A percentile compares a stretch with the other conserved stretches of the same genome.
Conservation (phyloP, 73 alveolate species). For the Tetrahymena borealis region DNA sequence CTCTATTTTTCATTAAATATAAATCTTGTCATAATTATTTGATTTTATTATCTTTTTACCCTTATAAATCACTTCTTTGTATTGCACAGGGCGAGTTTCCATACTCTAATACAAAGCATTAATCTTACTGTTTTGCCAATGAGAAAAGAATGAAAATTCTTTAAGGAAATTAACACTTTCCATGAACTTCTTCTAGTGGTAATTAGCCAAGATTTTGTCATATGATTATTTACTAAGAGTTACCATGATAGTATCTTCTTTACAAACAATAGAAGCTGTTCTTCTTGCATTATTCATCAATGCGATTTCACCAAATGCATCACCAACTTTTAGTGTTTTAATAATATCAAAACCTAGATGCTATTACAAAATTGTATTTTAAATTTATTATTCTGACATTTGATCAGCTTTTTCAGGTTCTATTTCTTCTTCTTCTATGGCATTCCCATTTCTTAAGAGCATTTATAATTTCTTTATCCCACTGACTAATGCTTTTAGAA, state of each 20-base stretch:
- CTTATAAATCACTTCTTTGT: background rate
- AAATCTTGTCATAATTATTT: background rate
- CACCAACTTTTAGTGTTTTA: conserved; percentile 69
- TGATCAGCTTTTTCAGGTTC: background rate
- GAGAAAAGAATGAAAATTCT: background rate
- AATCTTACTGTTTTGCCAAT: background rate
- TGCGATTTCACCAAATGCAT: conserved; percentile 92
- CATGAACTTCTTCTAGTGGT: background rate
- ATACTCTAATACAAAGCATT: background rate
- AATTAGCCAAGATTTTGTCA: conserved; percentile 43
- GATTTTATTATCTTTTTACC: background rate
- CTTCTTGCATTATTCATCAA: conserved; percentile 71
- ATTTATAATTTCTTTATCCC: background rate
- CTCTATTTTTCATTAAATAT: background rate
- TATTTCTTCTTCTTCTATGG: background rate
- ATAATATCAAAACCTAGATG: conserved; percentile 45
- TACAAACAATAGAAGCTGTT: conserved; percentile 89
- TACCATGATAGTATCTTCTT: conserved; percentile 76
- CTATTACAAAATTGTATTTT: background rate
- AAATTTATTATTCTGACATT: background rate
- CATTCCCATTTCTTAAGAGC: background rate
- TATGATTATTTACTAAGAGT: conserved; percentile 58
- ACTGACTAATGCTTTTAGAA: background rate
- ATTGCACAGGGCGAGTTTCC: background rate
- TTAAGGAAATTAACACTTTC: background rate